Conservation (phyloP, 164 flowering plant genomes). For the Macadamia integrifolia region DNA sequence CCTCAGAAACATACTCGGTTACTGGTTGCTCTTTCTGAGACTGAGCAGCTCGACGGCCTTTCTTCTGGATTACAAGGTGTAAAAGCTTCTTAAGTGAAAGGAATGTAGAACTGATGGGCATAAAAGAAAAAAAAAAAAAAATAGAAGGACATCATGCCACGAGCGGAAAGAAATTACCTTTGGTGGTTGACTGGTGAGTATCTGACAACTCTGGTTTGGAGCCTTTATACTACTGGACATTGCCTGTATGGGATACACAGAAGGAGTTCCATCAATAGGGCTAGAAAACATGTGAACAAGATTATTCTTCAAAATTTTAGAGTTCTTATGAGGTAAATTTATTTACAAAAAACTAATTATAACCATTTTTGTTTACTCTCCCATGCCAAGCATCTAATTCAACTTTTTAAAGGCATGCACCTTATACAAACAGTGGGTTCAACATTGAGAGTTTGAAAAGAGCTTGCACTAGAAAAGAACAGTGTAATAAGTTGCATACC, state of each 20-base stretch:
- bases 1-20: slow-evolving; percentile 30
- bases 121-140: neutral
- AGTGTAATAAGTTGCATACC: neutral
- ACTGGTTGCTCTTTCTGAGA: slow-evolving; percentile 8
- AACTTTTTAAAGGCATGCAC: neutral
- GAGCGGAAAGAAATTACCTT: slow-evolving; percentile 26
- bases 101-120: neutral
- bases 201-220: slow-evolving; percentile 17
- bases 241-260: slow-evolving; percentile 34
- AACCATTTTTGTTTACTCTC: neutral
- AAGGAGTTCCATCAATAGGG: slow-evolving; percentile 4
- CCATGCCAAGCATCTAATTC: neutral
- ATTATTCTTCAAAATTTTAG: neutral
- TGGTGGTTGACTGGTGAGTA: slow-evolving; percentile 18
- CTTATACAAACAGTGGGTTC: neutral
- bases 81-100: neutral
- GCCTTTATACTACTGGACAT: slow-evolving; percentile 26
- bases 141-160: neutral
- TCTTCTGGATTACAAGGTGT: slow-evolving; percentile 25
- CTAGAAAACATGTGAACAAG: neutral
- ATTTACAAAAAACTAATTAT: neutral
- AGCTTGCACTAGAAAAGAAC: neutral
- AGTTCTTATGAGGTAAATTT: neutral
- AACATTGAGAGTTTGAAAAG: neutral
- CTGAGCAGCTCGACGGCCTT: slow-evolving; percentile 9